Conservation (phyloP, 2,329 filamentous ascomycete species). For the Calonectria montana region DNA sequence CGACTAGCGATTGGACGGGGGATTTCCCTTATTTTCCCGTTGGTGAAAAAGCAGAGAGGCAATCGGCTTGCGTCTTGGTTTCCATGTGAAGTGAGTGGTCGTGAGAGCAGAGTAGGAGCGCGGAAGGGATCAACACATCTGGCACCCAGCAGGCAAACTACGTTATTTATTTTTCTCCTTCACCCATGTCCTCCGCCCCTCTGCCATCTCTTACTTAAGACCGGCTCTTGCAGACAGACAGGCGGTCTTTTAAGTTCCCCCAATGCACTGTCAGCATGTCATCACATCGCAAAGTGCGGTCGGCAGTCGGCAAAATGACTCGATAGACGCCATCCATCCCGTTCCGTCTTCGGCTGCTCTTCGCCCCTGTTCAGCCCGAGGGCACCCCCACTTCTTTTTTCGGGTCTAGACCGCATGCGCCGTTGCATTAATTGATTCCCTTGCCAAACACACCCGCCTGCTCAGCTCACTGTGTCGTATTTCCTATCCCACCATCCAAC, state of each 20-base stretch:
- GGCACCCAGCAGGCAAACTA: not conserved
- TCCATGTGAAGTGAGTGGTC: not conserved
- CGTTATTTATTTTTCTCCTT: not conserved
- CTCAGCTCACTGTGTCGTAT: not conserved
- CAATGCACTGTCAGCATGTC: conserved; percentile 7
- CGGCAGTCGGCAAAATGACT: conserved; percentile 32
- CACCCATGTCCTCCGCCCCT: not conserved
- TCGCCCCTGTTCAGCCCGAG: not conserved
- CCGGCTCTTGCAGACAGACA: not conserved
- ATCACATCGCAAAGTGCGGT: not conserved
- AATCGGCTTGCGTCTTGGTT: not conserved
- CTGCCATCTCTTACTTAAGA: not conserved
- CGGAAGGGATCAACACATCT: not conserved
- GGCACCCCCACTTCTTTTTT: not conserved
- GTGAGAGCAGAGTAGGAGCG: not conserved
- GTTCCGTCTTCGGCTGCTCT: conserved; percentile 41
- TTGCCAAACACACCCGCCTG: not conserved
- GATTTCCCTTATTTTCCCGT: not conserved
- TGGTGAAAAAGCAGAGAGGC: not conserved
- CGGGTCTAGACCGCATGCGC: not conserved
- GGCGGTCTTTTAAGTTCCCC: not conserved
- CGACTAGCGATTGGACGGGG: not conserved
- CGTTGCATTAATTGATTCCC: not conserved
- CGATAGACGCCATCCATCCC: conserved; percentile 19
- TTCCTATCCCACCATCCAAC: not conserved